These are phyloP conservation scores for Aeminium ludgeri DNA, from an alignment of 495 filamentous ascomycete species.

Conservation along the genomic window DNA sequence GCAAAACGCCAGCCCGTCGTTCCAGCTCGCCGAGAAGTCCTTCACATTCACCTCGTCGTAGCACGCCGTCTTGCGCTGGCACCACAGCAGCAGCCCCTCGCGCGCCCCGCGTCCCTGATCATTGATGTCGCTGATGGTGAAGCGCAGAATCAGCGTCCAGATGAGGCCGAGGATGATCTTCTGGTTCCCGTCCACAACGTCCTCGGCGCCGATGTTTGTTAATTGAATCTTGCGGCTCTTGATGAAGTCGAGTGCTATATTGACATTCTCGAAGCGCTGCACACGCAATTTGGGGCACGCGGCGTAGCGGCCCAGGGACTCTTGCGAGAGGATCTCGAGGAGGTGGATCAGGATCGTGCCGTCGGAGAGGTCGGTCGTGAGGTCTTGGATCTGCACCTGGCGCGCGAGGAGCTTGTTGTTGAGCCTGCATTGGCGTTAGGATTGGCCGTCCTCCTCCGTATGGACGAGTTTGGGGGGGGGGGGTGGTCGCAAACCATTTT, in stretches of 20 bases:
- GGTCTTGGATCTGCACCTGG: conserved; percentile 57
- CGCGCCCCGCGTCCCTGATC: conserved; percentile 96
- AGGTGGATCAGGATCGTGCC: conserved; percentile 92
- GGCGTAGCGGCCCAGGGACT: conserved; percentile 92
- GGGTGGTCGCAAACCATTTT: conserved; percentile 53
- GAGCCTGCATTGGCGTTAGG: conserved; percentile 45
- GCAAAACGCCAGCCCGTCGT: conserved; percentile 91
- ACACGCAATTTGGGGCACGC: conserved; percentile 89
- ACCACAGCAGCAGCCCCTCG: conserved; percentile 89
- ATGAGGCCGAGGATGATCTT: conserved; percentile 96
- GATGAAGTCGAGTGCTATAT: conserved; percentile 84
- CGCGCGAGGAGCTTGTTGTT: conserved; percentile 81
- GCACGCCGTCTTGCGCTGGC: conserved; percentile 94
- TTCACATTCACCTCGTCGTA: conserved; percentile 90
- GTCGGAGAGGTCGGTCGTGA: conserved; percentile 79
- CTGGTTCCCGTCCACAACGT: conserved; percentile 92
- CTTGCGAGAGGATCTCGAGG: conserved; percentile 82
- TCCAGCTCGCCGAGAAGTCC: conserved; percentile 93
- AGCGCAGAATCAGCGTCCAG: conserved; percentile 92
- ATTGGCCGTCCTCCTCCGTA: too few species aligned
- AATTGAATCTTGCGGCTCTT: conserved; percentile 81
- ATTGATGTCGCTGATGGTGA: conserved; percentile 97
- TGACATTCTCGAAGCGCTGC: conserved; percentile 96
- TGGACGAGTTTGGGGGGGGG: too few species aligned
- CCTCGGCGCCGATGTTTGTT: conserved; percentile 96